Evolutionary conservation across 805 yeast genomes (phyloP), one percentile per base, ranked within the genome.

Genomic region (Scheffersomyces amazonensis): DNA sequence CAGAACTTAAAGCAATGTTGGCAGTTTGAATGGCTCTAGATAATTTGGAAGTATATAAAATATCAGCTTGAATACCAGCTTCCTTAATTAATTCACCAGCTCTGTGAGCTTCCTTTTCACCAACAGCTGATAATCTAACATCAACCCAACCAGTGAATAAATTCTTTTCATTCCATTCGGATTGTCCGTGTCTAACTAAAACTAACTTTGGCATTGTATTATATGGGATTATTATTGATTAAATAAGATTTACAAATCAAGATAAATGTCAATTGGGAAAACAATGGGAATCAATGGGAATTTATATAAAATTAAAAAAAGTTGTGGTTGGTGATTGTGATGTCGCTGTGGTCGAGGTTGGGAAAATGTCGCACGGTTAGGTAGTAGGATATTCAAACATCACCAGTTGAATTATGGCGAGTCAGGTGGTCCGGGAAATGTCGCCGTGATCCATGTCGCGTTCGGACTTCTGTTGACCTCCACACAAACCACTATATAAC

Each of bases 101-200:
- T 66, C 86, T 83, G 53, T 73, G 75, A 54, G 98, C 98, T 76
- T 90, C 98, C 64, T 82, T 76, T 64, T 76, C 80, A 70, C 98
- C 98, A 54, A 77, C 69, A 46, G 76, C 89, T 39, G 91, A 81
- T 65, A 90, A 79, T 60, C 78, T 74, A 54, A 88, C 95, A 69
- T 90, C 98, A 48, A 91, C 97, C 98, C 98, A 90, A 62, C 98
- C 98, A 68, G 97, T 90, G 84, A 90, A 90, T 54, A 90, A 78
- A 80, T 90, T 91, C 78, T 88, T 87, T 71, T 88, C 96, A 72
- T 90, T 90, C 98, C 98, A 90, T 70, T 87, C 97, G 74, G 96
- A 87, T 78, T 91, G 96, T 60, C 98, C 98, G 90, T 90, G 98
- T 79, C 98, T 90, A 54, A 91, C 89, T 64, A 90, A 78, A 64